phyloP scores from a whole-genome alignment of 176 grass and related monocot species.

The Echinochloa phyllopogon region DNA sequence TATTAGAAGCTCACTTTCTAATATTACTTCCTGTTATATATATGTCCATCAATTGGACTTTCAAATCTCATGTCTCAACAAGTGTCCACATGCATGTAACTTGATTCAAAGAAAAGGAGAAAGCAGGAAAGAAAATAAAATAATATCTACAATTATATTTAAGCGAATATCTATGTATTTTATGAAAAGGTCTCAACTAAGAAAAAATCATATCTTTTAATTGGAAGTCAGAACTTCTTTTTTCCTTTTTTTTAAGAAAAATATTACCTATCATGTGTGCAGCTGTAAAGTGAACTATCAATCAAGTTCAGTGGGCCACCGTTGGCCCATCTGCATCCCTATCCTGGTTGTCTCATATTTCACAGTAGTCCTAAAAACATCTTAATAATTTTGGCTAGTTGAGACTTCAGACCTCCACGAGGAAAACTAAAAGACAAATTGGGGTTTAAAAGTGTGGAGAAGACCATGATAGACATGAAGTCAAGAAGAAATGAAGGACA shows the following conservation, averaged over 20 bases:
- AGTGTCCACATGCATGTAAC: background rate
- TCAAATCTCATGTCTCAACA: background rate
- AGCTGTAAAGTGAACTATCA: background rate
- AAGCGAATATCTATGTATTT: too few relatives aligned
- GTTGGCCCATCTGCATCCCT: background rate
- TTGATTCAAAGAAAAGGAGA: too few relatives aligned
- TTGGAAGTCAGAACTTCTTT: too few relatives aligned
- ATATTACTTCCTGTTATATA: background rate
- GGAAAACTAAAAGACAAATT: slow-evolving; percentile 17
- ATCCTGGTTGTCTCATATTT: background rate
- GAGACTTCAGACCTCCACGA: background rate
- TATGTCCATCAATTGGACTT: background rate
- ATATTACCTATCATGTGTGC: background rate
- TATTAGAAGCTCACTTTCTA: background rate
- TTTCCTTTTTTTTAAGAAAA: background rate
- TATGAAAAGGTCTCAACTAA: too few relatives aligned
- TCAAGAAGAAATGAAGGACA: slow-evolving; percentile 5
- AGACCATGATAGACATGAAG: background rate
- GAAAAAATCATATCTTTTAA: too few relatives aligned
- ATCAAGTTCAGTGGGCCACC: background rate
- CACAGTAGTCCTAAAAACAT: background rate
- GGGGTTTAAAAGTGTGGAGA: slow-evolving; percentile 18
- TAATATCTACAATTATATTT: too few relatives aligned
- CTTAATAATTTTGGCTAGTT: background rate
- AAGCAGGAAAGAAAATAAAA: too few relatives aligned